Base-by-base conservation (phyloP, 257 asterid genomes). In the Nicotiana sylvestris region DNA sequence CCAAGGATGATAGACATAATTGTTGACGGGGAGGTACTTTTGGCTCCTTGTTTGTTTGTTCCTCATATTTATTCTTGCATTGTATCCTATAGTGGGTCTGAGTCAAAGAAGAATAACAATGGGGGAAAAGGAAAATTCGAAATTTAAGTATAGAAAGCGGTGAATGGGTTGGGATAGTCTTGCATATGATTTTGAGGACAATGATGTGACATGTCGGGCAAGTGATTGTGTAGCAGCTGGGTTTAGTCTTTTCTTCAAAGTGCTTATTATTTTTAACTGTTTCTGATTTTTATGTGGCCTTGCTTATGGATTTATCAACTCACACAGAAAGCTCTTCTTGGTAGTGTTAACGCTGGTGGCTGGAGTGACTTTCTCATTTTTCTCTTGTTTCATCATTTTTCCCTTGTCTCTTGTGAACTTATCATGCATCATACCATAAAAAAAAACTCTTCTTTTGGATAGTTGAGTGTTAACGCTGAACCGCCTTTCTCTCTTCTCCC, bases 1-100 rank as follows among this genome's bases (percentile, higher is more conserved):
- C 99, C 99, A 82, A 91, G 97, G 92, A 92, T 94, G 98, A 89
- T 95, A 81, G 99, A 95, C 89, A 87, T 95, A 84, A 86, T 95
- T 85, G 95, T 92, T 57, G 98, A 94, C 66, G 98, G 97, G 88
- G 99, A 95, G 99, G 99, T 95, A 87, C 78, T 82, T 74, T 39
- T 39, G 66, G 83, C 68, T 87, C 70, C 74, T 58, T 82, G 30
- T 69, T 74, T 55, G 60, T 76, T 77, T 51, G 64, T 76, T 60
- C 64, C 62, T 35, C 64, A 39, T 79, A 82, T 61, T 55, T 78
- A 46, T 66, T 67, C 81, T 78, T 78, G 37, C 66, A 6, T 35
- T 78, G 83, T 74, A 61, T 77, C 58, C 32, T 32, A 15, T 55
- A 29, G 25, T 56, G 66, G 25, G 15, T 60, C 66, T 55, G 29